Evolutionary conservation across 257 asterid species (phyloP), one percentile per base, ranked within the genome.

Genomic region (Fraxinus cuspidata): DNA sequence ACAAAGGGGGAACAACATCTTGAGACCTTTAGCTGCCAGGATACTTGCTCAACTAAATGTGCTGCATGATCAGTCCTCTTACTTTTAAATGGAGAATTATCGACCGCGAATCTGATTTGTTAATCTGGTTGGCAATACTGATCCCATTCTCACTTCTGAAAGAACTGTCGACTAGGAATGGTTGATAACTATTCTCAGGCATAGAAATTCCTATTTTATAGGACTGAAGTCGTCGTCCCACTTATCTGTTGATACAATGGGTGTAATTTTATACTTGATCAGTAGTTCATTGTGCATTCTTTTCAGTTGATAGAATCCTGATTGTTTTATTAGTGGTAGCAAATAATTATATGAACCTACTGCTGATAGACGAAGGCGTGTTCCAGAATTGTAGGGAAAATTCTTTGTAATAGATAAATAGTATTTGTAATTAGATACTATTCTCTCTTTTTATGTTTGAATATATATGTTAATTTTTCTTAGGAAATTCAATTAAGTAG

Each of bases 21-120:
- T 86, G 64, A 90, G 70, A 75, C 83, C 96, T 71, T 83, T 82
- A 76, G 93, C 93, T 25, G 96, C 93, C 10, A 82, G 16, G 74
- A 77, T 90, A 60, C 90, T 90, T 75, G 96, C 89, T 84, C 93
- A 80, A 68, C 70, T 90, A 66, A 81, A 83, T 80, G 87, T 87
- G 72, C 90, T 90, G 49, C 91, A 87, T 65, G 85, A 86, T 31
- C 92, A 88, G 80, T 84, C 89, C 35, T 74, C 90, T 40, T 88
- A 63, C 47, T 80, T 80, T 70, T 80, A 74, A 16, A 60, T 60
- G 13, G 18, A 25, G 69, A 63, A 63, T 42, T 42, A 42, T 42
- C 4, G 5, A 42, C 12, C 18, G 5, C 18, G 15, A 11, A 42
- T 42, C 51, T 42, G 1, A 42, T 0, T 42, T 42, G 51, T 42